Percentiles rank a stretch among this genome's conserved stretches.
Conservation (phyloP, 2,329 filamentous ascomycete species). For the Alternaria burnsii region DNA sequence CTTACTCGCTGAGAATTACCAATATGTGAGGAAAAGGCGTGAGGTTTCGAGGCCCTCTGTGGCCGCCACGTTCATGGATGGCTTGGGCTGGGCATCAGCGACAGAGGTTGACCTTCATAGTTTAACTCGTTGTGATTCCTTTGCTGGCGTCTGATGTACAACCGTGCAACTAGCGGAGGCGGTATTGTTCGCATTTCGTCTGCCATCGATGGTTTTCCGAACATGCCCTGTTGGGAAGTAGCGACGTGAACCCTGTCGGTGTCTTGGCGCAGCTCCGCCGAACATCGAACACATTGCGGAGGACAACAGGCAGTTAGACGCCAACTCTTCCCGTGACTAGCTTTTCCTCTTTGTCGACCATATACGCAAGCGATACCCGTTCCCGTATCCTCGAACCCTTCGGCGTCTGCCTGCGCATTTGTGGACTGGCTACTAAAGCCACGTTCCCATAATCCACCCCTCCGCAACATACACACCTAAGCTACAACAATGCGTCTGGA, state of each 20-base stretch:
- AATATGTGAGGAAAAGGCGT: neutral
- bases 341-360: neutral
- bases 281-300: constrained; percentile 39
- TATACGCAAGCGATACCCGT: neutral
- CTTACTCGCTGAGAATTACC: neutral
- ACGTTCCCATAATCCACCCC: constrained; percentile 47
- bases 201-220: constrained; percentile 29
- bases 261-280: constrained; percentile 37
- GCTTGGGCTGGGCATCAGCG: neutral
- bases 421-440: constrained; percentile 51
- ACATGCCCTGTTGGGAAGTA: constrained; percentile 32
- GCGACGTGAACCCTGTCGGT: constrained; percentile 35
- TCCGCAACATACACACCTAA: constrained; percentile 37
- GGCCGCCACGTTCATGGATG: neutral
- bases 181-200: constrained; percentile 33
- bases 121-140: too few relatives aligned
- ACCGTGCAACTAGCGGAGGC: constrained; percentile 15
- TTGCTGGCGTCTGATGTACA: neutral
- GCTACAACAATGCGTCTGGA: constrained; percentile 55
- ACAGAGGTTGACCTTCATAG: neutral
- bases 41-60: neutral
- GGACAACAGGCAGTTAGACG: constrained; percentile 8
- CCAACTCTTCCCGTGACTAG: constrained; percentile 2
- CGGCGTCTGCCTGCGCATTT: constrained; percentile 25
- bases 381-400: constrained; percentile 1